A percentile compares a stretch with the other conserved stretches of the same genome.
Conservation (phyloP, 768 basidiomycete genomes). For the Omphalotus guepiniiformis region DNA sequence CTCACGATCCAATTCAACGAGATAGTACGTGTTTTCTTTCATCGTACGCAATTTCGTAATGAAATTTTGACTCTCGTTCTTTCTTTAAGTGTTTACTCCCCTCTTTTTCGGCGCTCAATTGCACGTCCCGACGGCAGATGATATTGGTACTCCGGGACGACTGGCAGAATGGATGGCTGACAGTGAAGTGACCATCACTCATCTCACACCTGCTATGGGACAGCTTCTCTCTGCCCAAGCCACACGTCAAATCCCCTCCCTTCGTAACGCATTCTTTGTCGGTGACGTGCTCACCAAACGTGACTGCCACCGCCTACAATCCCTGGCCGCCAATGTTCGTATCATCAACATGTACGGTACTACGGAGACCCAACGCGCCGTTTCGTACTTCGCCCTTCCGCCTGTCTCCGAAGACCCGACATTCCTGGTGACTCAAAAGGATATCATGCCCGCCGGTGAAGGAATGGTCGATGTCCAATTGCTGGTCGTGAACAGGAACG, state of each 20-base stretch:
- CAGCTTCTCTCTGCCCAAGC: conserved; percentile 82
- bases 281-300: conserved; percentile 99
- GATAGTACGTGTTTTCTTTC: conserved; percentile 70
- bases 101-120: conserved; percentile 95
- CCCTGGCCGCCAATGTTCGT: conserved; percentile 84
- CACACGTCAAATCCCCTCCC: conserved; percentile 83
- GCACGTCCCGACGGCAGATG: conserved; percentile 93
- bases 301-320: conserved; percentile 91
- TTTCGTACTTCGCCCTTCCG: conserved; percentile 94
- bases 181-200: conserved; percentile 88
- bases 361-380: conserved; percentile 97
- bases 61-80: conserved; percentile 1
- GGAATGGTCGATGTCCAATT: conserved; percentile 99
- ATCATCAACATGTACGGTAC: conserved; percentile 99
- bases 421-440: conserved; percentile 91
- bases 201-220: conserved; percentile 98
- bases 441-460: conserved; percentile 95
- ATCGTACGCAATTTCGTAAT: neutral
- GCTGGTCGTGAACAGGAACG: conserved; percentile 86
- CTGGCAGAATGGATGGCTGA: conserved; percentile 99
- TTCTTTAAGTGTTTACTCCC: conserved; percentile 85
- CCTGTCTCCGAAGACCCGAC: conserved; percentile 75
- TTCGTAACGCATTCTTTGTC: conserved; percentile 93
- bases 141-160: conserved; percentile 94
- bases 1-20: conserved; percentile 97